Evolutionary conservation across 2,329 filamentous ascomycete species (phyloP), one percentile per base, ranked within the genome.

Genomic region (Calonectria ilicicola): DNA sequence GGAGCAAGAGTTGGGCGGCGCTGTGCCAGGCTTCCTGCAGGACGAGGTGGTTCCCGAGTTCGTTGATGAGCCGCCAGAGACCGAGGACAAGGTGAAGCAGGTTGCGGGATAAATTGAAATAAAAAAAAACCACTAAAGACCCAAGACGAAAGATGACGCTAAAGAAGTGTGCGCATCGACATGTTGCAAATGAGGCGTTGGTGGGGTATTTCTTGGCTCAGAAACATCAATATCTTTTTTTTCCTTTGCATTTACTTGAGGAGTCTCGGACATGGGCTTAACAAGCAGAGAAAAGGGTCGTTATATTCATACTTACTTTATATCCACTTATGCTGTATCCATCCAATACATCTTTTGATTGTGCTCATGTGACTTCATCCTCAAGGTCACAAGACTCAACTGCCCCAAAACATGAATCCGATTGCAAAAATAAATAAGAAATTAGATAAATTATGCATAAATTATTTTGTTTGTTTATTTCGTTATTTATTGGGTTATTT

Each of bases 11-110:
- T 86, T 94, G 76, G 90, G 84, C 46, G 87, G 86, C 14, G 91
- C 90, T 60, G 88, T 97, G 77, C 97, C 97, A 0, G 93, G 93
- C 64, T 99, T 98, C 84, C 88, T 99, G 88, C 91, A 95, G 81
- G 97, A 98, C 79, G 95, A 98, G 84, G 91, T 95, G 19, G 89
- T 91, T 69, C 95, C 95, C 23, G 92, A 95, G 65, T 98, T 99
- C 83, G 94, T 99, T 72, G 97, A 99, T 84, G 96, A 98, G 86
- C 91, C 95, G 21, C 96, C 96, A 2, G 90, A 93, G 84, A 86
- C 90, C 58, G 87, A 88, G 17, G 90, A 88, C 76, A 96, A 97
- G 86, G 90, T 97, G 62, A 97, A 96, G 87, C 95, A 98, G 84
- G 94, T 91, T 56, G 95, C 90, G 65, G 88, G 90, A 32, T 92